These are phyloP conservation scores for Kwoniella newhampshirensis DNA, from an alignment of 768 basidiomycete genomes.

Conservation along the genomic window DNA sequence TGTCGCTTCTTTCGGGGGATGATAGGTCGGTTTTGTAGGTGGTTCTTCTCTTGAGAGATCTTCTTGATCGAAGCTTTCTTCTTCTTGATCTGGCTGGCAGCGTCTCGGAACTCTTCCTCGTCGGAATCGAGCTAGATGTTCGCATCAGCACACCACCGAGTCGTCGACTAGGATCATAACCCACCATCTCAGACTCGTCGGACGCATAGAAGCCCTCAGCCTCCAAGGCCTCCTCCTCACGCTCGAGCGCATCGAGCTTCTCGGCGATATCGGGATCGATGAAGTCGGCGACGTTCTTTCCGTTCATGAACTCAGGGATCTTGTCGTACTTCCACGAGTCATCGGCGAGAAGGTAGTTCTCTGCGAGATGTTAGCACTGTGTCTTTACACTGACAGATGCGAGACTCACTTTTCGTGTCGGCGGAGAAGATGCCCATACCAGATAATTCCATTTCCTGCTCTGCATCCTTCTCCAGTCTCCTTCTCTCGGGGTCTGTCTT, in stretches of 20 bases:
- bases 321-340: constrained; percentile 93
- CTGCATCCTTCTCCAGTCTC: constrained; percentile 73
- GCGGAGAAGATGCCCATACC: constrained; percentile 86
- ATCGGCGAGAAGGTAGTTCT: constrained; percentile 83
- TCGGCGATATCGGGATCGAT: constrained; percentile 96
- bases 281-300: constrained; percentile 98
- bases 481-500: constrained; percentile 77
- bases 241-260: constrained; percentile 93
- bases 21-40: constrained; percentile 80
- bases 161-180: constrained; percentile 34
- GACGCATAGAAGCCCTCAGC: constrained; percentile 92
- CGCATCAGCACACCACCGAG: background rate
- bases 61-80: constrained; percentile 66
- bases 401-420: constrained; percentile 76
- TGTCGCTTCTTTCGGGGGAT: constrained; percentile 67
- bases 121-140: constrained; percentile 60
- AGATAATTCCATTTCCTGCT: constrained; percentile 70
- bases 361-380: constrained; percentile 56
- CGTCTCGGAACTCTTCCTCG: constrained; percentile 67
- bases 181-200: constrained; percentile 75
- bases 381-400: background rate
- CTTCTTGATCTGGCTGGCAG: constrained; percentile 60
- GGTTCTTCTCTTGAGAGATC: constrained; percentile 71
- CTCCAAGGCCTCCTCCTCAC: constrained; percentile 91
- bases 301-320: constrained; percentile 98